These are phyloP conservation scores for Hypomontagnella monticulosa DNA, from an alignment of 495 filamentous ascomycete genomes.

Conservation along the genomic window DNA sequence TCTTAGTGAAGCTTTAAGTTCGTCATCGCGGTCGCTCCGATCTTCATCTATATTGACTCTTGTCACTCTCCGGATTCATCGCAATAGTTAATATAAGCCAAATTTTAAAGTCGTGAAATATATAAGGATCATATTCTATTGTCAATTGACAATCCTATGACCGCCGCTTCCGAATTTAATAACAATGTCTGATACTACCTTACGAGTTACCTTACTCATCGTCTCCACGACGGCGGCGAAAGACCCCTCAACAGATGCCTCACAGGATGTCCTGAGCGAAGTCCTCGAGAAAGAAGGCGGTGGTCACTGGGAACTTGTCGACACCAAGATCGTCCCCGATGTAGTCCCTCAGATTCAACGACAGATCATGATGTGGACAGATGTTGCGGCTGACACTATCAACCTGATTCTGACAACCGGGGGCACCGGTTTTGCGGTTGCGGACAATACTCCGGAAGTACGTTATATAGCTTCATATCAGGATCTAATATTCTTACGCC, in stretches of 20 bases:
- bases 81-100: not conserved
- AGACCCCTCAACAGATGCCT: conserved; percentile 82
- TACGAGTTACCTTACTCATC: conserved; percentile 81
- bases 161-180: not conserved
- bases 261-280: conserved; percentile 68
- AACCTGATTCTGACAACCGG: conserved; percentile 90
- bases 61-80: not conserved
- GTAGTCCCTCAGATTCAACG: conserved; percentile 76
- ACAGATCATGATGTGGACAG: conserved; percentile 73
- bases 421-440: conserved; percentile 92
- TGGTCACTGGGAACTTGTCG: conserved; percentile 72
- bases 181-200: conserved; percentile 48
- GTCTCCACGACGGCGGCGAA: conserved; percentile 92
- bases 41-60: conserved; percentile 15
- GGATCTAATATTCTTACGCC: not conserved
- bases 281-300: conserved; percentile 71
- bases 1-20: conserved; percentile 23
- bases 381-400: conserved; percentile 62
- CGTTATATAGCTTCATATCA: conserved; percentile 8
- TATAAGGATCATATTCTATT: not conserved
- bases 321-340: conserved; percentile 84
- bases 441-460: conserved; percentile 90
- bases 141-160: not conserved
- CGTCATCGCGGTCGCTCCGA: not conserved
- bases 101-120: no score